Evolutionary conservation across 2,329 filamentous ascomycete genomes (phyloP).

Genomic region (Chaetomium sp.): DNA sequence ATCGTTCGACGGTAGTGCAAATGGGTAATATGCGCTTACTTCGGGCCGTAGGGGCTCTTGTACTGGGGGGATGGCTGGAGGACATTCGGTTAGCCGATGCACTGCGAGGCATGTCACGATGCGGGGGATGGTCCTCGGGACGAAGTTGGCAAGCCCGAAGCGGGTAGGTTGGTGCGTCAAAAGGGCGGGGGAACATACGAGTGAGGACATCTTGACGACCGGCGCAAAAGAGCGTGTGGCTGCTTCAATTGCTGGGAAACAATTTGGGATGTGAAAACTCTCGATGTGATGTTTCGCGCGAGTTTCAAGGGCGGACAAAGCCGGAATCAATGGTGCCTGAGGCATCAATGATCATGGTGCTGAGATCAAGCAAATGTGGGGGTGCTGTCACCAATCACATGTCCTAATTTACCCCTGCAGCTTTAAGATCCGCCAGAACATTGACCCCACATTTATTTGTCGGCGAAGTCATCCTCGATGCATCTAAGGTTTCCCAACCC

Average conservation of each 20-base stretch:
- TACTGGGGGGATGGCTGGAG: slow-evolving; percentile 41
- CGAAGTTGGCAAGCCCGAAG: too few species aligned
- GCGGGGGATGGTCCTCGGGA: too few species aligned
- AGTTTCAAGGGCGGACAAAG: slow-evolving; percentile 30
- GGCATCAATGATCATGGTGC: slow-evolving; percentile 13
- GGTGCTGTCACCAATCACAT: too few species aligned
- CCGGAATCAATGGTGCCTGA: slow-evolving; percentile 27
- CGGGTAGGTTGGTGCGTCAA: too few species aligned
- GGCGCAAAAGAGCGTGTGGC: slow-evolving; percentile 20
- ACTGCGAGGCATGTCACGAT: too few species aligned
- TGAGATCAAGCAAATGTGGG: too few species aligned
- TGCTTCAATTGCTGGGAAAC: slow-evolving; percentile 24
- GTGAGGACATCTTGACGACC: slow-evolving; percentile 25
- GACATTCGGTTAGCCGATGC: slow-evolving; percentile 28
- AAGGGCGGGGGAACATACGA: slow-evolving; percentile 24
- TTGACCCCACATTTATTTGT: too few species aligned
- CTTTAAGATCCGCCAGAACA: too few species aligned
- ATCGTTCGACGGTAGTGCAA: not conserved
- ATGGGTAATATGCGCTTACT: slow-evolving; percentile 42
- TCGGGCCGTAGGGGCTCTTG: slow-evolving; percentile 59
- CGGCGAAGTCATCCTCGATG: too few species aligned
- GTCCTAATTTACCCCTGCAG: too few species aligned
- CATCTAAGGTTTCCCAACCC: too few species aligned
- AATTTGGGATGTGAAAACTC: slow-evolving; percentile 17
- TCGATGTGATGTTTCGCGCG: slow-evolving; percentile 23